Conservation (phyloP, 495 filamentous ascomycete species). For the Chaetomium fimeti region DNA sequence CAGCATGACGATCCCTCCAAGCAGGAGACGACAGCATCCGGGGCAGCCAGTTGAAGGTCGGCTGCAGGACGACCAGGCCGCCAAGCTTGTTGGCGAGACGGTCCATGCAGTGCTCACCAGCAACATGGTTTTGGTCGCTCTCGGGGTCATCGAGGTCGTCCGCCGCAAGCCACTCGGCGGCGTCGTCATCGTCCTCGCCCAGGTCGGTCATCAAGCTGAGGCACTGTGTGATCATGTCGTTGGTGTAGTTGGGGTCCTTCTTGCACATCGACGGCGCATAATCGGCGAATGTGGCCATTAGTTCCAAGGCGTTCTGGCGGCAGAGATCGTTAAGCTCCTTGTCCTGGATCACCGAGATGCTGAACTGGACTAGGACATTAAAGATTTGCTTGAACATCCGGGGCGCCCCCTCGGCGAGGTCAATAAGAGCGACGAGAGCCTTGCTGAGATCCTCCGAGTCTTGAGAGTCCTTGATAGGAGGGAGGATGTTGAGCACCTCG, state of each 20-base stretch:
- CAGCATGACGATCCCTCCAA: slow-evolving; percentile 95
- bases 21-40: slow-evolving; percentile 93
- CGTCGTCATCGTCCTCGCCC: slow-evolving; percentile 91
- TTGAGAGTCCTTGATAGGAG: slow-evolving; percentile 83
- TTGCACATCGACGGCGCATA: slow-evolving; percentile 89
- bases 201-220: slow-evolving; percentile 99
- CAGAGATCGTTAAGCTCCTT: slow-evolving; percentile 89
- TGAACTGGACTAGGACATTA: slow-evolving; percentile 85
- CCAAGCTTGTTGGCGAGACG: slow-evolving; percentile 96
- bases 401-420: slow-evolving; percentile 84
- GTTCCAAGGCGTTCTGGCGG: slow-evolving; percentile 89
- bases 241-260: slow-evolving; percentile 85
- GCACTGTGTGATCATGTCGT: slow-evolving; percentile 98
- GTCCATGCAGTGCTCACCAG: slow-evolving; percentile 98
- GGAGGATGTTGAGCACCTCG: slow-evolving; percentile 86
- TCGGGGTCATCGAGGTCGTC: slow-evolving; percentile 96
- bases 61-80: slow-evolving; percentile 77
- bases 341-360: slow-evolving; percentile 87
- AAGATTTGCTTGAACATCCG: slow-evolving; percentile 97
- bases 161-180: slow-evolving; percentile 84
- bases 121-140: slow-evolving; percentile 96
- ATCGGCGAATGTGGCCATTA: slow-evolving; percentile 98
- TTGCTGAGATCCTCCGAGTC: slow-evolving; percentile 88
- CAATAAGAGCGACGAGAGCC: slow-evolving; percentile 85
- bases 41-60: slow-evolving; percentile 96